A percentile compares a stretch with the other conserved stretches of the same genome.
These are phyloP conservation scores for apple (Malus domestica) DNA, from an alignment of 306 rosid genomes.

Conservation along the genomic window DNA sequence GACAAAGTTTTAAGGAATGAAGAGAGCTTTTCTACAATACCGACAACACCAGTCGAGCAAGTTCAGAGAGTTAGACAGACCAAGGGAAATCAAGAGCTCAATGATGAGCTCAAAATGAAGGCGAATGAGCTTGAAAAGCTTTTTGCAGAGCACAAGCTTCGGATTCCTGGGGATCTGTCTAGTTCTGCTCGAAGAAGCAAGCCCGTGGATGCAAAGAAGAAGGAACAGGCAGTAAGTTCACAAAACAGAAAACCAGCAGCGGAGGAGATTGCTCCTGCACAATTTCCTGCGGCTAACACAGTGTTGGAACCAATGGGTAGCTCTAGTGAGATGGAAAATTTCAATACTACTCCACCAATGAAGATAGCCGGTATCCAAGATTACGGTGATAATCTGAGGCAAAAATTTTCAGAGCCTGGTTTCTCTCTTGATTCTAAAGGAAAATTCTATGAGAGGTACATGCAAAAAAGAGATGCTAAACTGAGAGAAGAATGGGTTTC, in stretches of 20 bases:
- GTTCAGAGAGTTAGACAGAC: conserved; percentile 71
- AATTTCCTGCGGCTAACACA: conserved; percentile 28
- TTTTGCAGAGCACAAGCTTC: conserved; percentile 92
- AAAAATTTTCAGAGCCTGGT: conserved; percentile 44
- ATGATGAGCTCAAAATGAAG: conserved; percentile 90
- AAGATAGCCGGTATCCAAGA: conserved; percentile 39
- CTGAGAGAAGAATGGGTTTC: conserved; percentile 80
- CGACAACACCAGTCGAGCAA: conserved; percentile 42
- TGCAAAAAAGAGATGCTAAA: conserved; percentile 93
- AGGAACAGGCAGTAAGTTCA: conserved; percentile 40
- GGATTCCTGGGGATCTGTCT: conserved; percentile 84
- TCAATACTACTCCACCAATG: conserved; percentile 24
- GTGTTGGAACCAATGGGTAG: conserved; percentile 35
- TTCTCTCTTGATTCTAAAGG: conserved; percentile 77
- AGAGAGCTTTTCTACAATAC: conserved; percentile 26
- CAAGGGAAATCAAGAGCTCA: conserved; percentile 83
- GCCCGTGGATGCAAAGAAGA: conserved; percentile 37
- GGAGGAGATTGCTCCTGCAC: conserved; percentile 43
- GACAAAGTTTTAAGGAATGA: conserved; percentile 40
- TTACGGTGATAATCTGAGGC: conserved; percentile 45
- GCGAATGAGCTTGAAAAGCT: conserved; percentile 97
- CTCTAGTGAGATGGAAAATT: conserved; percentile 28
- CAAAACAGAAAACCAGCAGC: conserved; percentile 39
- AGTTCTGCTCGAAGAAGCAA: conserved; percentile 60
- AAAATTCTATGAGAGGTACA: conserved; percentile 71